phyloP scores from a whole-genome alignment of 2,329 filamentous ascomycete genomes.

The Neonectria hederae region DNA sequence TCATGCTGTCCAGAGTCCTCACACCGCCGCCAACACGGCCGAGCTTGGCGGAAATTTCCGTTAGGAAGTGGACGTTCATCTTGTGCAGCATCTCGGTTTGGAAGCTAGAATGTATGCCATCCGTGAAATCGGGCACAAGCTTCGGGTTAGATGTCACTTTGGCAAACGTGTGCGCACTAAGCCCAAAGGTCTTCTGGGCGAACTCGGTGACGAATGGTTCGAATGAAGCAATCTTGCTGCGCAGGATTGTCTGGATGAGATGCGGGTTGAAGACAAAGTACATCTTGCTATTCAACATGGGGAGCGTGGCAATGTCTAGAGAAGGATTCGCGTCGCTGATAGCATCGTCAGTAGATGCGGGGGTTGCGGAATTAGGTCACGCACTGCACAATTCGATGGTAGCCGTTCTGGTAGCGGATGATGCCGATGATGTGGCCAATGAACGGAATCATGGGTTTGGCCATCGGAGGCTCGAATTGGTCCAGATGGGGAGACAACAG shows the following conservation, averaged over 20 bases:
- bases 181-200: constrained; percentile 49
- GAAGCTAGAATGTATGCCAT: constrained; percentile 46
- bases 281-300: constrained; percentile 53
- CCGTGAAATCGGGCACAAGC: constrained; percentile 42
- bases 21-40: constrained; percentile 22
- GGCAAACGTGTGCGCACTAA: constrained; percentile 44
- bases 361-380: constrained; percentile 1
- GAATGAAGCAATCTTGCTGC: constrained; percentile 53
- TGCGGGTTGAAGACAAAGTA: constrained; percentile 56
- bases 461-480: constrained; percentile 53
- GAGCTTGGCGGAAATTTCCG: constrained; percentile 25
- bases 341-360: not conserved
- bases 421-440: constrained; percentile 58
- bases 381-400: constrained; percentile 51
- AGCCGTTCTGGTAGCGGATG: constrained; percentile 48
- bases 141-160: constrained; percentile 28
- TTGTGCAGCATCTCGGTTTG: constrained; percentile 47
- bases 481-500: constrained; percentile 38
- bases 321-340: constrained; percentile 39
- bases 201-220: constrained; percentile 52
- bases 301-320: constrained; percentile 53
- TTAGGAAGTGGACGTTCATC: constrained; percentile 36
- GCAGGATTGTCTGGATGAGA: constrained; percentile 51
- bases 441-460: constrained; percentile 53
- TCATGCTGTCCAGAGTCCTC: not conserved